A percentile compares a stretch with the other conserved stretches of the same genome.
Conservation (phyloP, 176 grass and related monocot genomes). For the Microstegium vimineum region DNA sequence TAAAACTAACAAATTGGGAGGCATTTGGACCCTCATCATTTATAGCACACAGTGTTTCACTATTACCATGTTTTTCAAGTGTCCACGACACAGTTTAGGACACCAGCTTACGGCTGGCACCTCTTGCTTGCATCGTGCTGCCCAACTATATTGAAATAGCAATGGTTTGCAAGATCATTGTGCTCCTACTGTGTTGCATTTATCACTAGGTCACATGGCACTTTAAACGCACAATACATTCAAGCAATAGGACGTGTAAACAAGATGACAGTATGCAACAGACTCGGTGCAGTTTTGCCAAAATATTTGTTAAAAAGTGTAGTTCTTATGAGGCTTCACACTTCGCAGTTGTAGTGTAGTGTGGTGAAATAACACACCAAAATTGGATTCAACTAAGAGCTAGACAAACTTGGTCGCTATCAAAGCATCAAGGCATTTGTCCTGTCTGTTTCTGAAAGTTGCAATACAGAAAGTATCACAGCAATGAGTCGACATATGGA, state of each 20-base stretch:
- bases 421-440: neutral
- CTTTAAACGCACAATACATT: neutral
- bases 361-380: neutral
- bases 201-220: constrained; percentile 4
- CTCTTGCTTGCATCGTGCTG: neutral
- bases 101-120: constrained; percentile 26
- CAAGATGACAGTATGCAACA: neutral
- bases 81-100: constrained; percentile 24
- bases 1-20: constrained; percentile 27
- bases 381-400: constrained; percentile 20
- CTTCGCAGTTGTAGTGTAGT: neutral
- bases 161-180: constrained; percentile 4
- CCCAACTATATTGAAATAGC: constrained; percentile 24
- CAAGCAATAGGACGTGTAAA: neutral
- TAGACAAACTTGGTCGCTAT: neutral
- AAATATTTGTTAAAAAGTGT: neutral
- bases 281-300: neutral
- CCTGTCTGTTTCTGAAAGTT: neutral
- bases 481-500: neutral
- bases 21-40: constrained; percentile 37
- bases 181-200: constrained; percentile 27
- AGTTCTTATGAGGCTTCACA: neutral
- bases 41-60: constrained; percentile 29
- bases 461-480: neutral
- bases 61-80: constrained; percentile 33